Evolutionary conservation across 1,139 yeast genomes (phyloP), one percentile per base, ranked within the genome.

Genomic region (Suhomyces kunorum): DNA sequence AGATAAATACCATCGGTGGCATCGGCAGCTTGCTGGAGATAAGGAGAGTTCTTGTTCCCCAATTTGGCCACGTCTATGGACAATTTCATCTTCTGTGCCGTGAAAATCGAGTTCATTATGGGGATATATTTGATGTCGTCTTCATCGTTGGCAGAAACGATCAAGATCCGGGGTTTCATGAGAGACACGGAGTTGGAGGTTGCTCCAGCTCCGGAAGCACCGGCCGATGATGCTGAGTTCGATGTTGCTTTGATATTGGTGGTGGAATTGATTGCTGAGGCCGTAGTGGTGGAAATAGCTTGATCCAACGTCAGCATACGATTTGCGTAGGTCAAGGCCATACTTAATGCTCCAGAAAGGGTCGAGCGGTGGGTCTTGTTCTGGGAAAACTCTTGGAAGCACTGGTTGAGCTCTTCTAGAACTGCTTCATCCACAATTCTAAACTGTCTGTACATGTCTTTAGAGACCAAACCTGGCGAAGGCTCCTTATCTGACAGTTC

Each of bases 21-120:
- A 64, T 94, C 98, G 0, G 95, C 78, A 0, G 98, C 97, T 59
- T 94, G 98, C 57, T 94, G 98, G 42, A 94, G 64, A 55, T 89
- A 90, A 1, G 95, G 86, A 2, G 95, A 83, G 49, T 82, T 64
- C 29, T 52, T 78, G 12, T 71, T 69, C 1, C 92, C 92, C 34
- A 94, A 67, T 57, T 90, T 89, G 45, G 94, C 90, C 14, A 90
- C 89, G 60, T 94, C 98, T 12, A 92, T 82, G 2, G 96, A 87
- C 9, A 92, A 81, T 54, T 83, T 83, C 83, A 87, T 78, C 61
- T 89, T 89, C 53, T 92, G 97, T 1, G 98, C 96, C 0, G 98
- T 94, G 64, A 94, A 94, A 31, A 92, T 90, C 49, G 94, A 78
- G 62, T 94, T 94, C 98, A 94, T 94, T 34, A 89, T 82, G 4